Evolutionary conservation across 306 rosid genomes (phyloP), one percentile per base, ranked within the genome.

Genomic region (Vigna nakashimae): DNA sequence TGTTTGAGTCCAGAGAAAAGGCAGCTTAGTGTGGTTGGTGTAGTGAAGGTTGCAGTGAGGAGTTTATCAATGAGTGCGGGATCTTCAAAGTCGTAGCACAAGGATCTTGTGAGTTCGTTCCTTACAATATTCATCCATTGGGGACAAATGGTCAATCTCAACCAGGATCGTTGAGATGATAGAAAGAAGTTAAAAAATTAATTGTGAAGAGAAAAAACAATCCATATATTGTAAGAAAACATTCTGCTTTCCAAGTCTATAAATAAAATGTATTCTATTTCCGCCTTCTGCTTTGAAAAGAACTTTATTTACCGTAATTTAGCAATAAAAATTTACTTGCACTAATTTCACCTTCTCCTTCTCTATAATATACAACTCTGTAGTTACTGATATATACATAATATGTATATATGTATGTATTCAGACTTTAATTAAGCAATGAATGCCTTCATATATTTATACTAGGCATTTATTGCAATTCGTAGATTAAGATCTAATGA

Each of bases 11-110:
- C 93, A 32, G 93, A 86, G 80, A 91, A 8, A 94, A 90, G 89
- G 77, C 98, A 91, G 73, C 96, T 84, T 28, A 87, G 98, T 28
- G 86, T 91, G 7, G 92, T 95, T 57, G 98, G 98, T n/a, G 90
- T 87, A 13, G 90, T 95, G 63, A 91, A 80, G 86, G 86, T 91
- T 82, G 97, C 92, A 5, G 94, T 95, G 81, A 87, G 98, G 92
- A 81, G 96, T 86, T 87, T 70, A 82, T 87, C 94, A 42, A 86
- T 92, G 88, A 84, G 62, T 48, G 88, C 88, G 4, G 97, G 97
- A 58, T 65, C 94, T 26, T 92, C 99, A 7, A 82, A 71, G 48
- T 83, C 85, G 36, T 82, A 73, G 73, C 82, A 82, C 50, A 82
- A 69, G 71, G 30, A 59, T 56, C 84, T 49, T 76, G 69, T 67